These are phyloP conservation scores for Dipteronia dyeriana DNA, from an alignment of 345 rosid genomes.

Conservation along the genomic window DNA sequence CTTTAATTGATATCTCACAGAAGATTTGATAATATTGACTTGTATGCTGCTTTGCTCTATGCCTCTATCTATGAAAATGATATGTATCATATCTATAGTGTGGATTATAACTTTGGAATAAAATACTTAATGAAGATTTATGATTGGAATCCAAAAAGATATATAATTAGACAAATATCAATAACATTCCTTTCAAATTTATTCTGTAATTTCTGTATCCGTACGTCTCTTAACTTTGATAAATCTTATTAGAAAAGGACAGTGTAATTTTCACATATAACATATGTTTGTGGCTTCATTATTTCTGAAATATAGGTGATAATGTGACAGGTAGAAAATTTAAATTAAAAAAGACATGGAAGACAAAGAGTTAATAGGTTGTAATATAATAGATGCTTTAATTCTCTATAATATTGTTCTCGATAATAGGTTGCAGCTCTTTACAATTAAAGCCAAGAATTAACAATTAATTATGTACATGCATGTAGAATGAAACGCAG, in stretches of 20 bases:
- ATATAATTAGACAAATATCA: neutral
- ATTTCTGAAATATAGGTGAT: neutral
- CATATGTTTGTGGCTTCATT: neutral
- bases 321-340: neutral
- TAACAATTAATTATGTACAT: too few relatives aligned
- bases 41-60: neutral
- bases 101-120: neutral
- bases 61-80: neutral
- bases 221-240: neutral
- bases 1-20: neutral
- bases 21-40: neutral
- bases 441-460: too few relatives aligned
- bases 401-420: conserved; percentile 7
- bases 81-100: neutral
- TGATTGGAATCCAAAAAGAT: neutral
- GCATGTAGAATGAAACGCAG: too few relatives aligned
- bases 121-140: neutral
- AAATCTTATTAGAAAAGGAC: neutral
- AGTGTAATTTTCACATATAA: neutral
- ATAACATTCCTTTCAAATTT: neutral
- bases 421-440: too few relatives aligned
- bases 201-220: neutral
- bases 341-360: neutral
- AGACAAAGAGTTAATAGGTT: neutral
- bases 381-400: neutral